Percentiles rank a stretch among this genome's conserved stretches.
phyloP scores from a whole-genome alignment of 2,329 filamentous ascomycete genomes.

The Fusarium bactridioides region DNA sequence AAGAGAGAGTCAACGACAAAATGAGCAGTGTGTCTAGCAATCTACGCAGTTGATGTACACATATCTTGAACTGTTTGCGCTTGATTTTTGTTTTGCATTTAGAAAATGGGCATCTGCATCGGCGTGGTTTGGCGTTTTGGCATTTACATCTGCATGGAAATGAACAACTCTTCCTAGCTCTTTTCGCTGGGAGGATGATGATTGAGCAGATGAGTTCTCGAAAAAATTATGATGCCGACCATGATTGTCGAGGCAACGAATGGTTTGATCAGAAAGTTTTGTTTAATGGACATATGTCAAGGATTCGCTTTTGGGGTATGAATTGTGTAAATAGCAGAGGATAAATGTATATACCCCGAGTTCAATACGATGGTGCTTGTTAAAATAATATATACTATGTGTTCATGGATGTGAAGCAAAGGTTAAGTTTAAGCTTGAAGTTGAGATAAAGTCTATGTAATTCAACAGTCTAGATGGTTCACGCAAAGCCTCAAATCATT shows the following conservation, averaged over 20 bases:
- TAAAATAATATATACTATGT: neutral
- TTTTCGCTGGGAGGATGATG: constrained; percentile 7
- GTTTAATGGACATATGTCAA: constrained; percentile 9
- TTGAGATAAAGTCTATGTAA: constrained; percentile 16
- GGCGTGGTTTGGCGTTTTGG: constrained; percentile 22
- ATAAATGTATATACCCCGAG: constrained; percentile 26
- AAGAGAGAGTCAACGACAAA: constrained; percentile 56
- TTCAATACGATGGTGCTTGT: neutral
- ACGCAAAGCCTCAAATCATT: constrained; percentile 19
- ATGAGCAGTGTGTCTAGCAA: constrained; percentile 60
- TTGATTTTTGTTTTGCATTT: constrained; percentile 23
- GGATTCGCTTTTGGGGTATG: neutral
- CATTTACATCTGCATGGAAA: constrained; percentile 15
- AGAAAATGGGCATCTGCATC: constrained; percentile 18
- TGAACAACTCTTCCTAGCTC: neutral
- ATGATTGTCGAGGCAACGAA: constrained; percentile 17
- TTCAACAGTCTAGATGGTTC: constrained; percentile 27
- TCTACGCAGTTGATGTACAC: constrained; percentile 46
- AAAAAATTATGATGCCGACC: constrained; percentile 11
- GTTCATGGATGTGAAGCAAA: neutral
- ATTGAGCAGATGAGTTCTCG: constrained; percentile 24
- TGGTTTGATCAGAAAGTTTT: constrained; percentile 6
- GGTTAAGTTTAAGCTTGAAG: neutral
- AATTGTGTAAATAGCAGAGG: constrained; percentile 11
- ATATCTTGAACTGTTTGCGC: neutral